Evolutionary conservation across 2,329 filamentous ascomycete species (phyloP), one percentile per base, ranked within the genome.

Genomic region (Diaporthe citriasiana): DNA sequence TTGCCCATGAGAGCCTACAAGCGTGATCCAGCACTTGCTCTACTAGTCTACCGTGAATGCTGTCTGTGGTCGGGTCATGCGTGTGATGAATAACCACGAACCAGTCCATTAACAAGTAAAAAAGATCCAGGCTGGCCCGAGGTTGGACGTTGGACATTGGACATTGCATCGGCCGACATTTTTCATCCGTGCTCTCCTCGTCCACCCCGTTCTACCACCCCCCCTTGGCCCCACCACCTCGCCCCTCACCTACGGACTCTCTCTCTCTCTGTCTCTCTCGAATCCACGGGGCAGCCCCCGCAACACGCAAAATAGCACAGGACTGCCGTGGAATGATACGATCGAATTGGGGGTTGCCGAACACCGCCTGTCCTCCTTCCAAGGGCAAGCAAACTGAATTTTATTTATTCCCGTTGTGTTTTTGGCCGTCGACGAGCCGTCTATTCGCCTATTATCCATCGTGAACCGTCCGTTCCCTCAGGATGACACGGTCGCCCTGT

Each of bases 361-460:
- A 38, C 45, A 3, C 30, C 45, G 50, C 45, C 38, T 33, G 59
- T 65, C 40, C 63, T 30, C 30, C 40, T 45, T 51, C 60, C 60
- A 22, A 19, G 60, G 30, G 8, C 42, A 12, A 2, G 45, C 33
- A 40, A 51, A 66, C 33, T 51, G 45, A 38, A 33, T 50, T 53
- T 66, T 56, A 42, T 50, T 35, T 51, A n/a, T 35, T 33, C 53
- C 63, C 63, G 63, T 53, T 27, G 47, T 53, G 53, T 68, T 68
- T 68, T 68, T 68, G 63, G 63, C 63, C 13, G 47, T 68, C 63
- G 63, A 53, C 25, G 63, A 68, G 63, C 53, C 63, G 63, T 40
- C 47, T 50, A 53, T 53, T 53, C 47, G 33, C n/a, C 45, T 22
- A 17, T 35, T 3, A 27, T 25, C 42, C 42, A 25, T 50, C 12